These are phyloP conservation scores for Arabidopsis arenosa DNA, from an alignment of 345 rosid species.

Conservation along the genomic window DNA sequence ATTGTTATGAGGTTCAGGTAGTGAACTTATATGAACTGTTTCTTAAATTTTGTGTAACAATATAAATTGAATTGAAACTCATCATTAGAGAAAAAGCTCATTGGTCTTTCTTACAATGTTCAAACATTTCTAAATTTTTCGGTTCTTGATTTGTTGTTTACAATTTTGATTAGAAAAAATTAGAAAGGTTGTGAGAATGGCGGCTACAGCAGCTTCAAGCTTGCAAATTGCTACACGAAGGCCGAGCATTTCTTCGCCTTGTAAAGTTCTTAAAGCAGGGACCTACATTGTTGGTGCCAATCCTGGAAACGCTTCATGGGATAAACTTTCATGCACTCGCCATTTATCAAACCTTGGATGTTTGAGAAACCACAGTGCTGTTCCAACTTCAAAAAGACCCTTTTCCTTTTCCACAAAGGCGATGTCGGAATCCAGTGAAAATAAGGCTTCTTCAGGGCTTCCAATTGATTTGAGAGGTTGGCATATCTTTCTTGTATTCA, in stretches of 20 bases:
- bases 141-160: neutral
- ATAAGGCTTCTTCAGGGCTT: slow-evolving; percentile 63
- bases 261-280: slow-evolving; percentile 52
- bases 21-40: slow-evolving; percentile 11
- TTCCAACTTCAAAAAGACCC: slow-evolving; percentile 48
- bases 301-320: slow-evolving; percentile 55
- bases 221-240: slow-evolving; percentile 61
- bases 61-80: slow-evolving; percentile 9
- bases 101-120: neutral
- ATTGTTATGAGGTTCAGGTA: neutral
- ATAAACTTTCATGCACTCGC: slow-evolving; percentile 56
- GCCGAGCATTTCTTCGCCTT: slow-evolving; percentile 59
- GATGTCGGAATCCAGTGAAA: slow-evolving; percentile 61
- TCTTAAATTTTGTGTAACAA: neutral
- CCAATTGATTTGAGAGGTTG: slow-evolving; percentile 86
- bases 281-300: slow-evolving; percentile 48
- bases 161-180: slow-evolving; percentile 32
- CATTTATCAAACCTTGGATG: slow-evolving; percentile 55
- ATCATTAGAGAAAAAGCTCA: slow-evolving; percentile 14
- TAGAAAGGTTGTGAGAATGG: slow-evolving; percentile 55
- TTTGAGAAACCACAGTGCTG: slow-evolving; percentile 45
- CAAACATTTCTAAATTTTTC: neutral
- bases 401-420: slow-evolving; percentile 62
- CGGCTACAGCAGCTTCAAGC: slow-evolving; percentile 61
- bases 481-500: slow-evolving; percentile 11